Evolutionary conservation across 2,329 filamentous ascomycete genomes (phyloP).

Genomic region (Alternaria sp.): DNA sequence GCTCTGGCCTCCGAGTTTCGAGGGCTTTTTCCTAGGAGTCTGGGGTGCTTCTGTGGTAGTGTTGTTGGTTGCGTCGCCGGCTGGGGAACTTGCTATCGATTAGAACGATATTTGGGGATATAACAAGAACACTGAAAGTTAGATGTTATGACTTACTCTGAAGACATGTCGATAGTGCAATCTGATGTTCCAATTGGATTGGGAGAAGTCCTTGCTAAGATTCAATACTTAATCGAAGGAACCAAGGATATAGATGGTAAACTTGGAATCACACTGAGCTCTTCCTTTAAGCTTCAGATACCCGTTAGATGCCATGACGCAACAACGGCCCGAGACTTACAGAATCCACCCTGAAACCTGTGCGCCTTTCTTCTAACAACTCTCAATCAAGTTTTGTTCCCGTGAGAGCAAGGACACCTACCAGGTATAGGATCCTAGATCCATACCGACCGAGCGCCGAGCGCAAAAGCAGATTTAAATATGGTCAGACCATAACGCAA

Average conservation of each 20-base stretch:
- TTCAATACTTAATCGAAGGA: neutral
- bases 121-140: neutral
- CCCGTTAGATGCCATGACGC: neutral
- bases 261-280: neutral
- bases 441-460: neutral
- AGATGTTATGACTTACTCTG: constrained; percentile 19
- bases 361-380: neutral
- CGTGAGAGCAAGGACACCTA: neutral
- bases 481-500: neutral
- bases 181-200: constrained; percentile 14
- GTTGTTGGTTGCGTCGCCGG: constrained; percentile 1
- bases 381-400: neutral
- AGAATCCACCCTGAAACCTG: neutral
- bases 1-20: neutral
- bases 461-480: constrained; percentile 20
- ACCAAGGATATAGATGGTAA: neutral
- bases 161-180: constrained; percentile 26
- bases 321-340: neutral
- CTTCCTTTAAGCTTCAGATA: neutral
- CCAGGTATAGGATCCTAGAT: neutral
- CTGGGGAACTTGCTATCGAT: neutral
- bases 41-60: neutral
- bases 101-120: neutral
- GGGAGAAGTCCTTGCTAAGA: constrained; percentile 9
- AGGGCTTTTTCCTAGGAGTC: constrained; percentile 23